Evolutionary conservation across 2,329 filamentous ascomycete genomes (phyloP), one percentile per base, ranked within the genome.

Genomic region (Venturia oleaginea): DNA sequence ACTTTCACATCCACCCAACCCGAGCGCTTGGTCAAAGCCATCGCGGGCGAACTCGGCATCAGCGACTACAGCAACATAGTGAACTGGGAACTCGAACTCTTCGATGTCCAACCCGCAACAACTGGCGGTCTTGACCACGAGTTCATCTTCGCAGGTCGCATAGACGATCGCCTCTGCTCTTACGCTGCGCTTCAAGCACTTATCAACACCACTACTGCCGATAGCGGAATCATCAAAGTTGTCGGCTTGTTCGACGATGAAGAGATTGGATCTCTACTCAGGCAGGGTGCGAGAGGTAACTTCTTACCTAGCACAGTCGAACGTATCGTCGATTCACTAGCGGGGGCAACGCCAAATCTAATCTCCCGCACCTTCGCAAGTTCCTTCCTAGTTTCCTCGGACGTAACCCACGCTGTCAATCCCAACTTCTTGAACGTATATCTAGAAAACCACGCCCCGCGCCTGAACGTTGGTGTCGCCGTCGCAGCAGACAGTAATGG

Each of bases 61-160:
- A n/a, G 19, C 51, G 27, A 62, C 43, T 54, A 59, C 57, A 62
- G n/a, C 69, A 84, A 82, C 62, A 96, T 99, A 67, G 79, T 96
- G 65, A 95, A 94, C 79, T 99, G 94, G 94, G 94, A 99, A 73
- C 85, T 97, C 43, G 94, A 99, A 78, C 87, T 99, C 38, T 99
- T 89, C 73, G 94, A 97, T 76, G 84, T 85, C 4, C 92, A 97
- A 74, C 90, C 92, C 10, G 92, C 92, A 0, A 86, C 88, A 48
- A 83, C 91, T 22, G 88, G 90, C 68, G 94, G 94, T 15, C 76
- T 99, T 65, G 90, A 96, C 70, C 91, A 89, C 74, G 93, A 97
- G 70, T 88, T 99, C 74, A 96, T 99, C 76, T 96, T 93, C 68
- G 93, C 91, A 10, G 92, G 93, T 65, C 89, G 94, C 63, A 94